Base-by-base conservation (phyloP, 2,329 filamentous ascomycete species). In the Diaporthe eres region DNA sequence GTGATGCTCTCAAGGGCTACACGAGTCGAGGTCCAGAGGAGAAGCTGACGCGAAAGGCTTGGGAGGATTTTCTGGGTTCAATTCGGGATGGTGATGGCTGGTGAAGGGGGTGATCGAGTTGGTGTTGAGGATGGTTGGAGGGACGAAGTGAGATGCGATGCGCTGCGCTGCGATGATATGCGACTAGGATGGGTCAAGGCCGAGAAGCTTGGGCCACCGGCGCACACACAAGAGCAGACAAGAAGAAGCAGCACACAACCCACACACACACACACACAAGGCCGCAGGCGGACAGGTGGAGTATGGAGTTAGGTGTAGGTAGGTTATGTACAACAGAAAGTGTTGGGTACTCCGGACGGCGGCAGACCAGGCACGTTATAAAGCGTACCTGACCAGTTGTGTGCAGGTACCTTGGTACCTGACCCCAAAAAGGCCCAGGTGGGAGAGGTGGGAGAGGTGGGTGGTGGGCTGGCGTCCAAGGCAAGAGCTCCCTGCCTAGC, bases 151-250 rank as follows among this genome's bases (percentile, higher is more conserved):
- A 51, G 28, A 39, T 55, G 58, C 57, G 60, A 65, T 65, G 72
- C 28, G 60, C 25, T 28, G 58, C 25, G 37, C 37, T 53, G 58
- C 49, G 60, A 57, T 55, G 60, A 57, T 55, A 49, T 57, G 60
- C 61, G 47, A 55, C 39, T 25, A 61, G 58, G 51, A 44, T 57
- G 61, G 58, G 31, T 34, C 42, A 28, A 61, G 28, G 63, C 22
- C 49, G 19, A 28, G 65, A 68, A 75, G 73, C 73, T 75, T 75
- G 65, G 73, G 73, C 73, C 73, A 65, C 37, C 60, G 15, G 25
- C 39, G 22, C 37, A 15, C 28, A 10, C 12, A 55, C n/a, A 28
- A 2, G 15, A 25, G 19, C 22, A 53, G 22, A 53, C 22, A 22
- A 49, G 44, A 22, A 49, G 44, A 22, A 49, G 44, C 44, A 47